Conservation (phyloP, 2,329 filamentous ascomycete genomes). For the Aspergillus caelatus region DNA sequence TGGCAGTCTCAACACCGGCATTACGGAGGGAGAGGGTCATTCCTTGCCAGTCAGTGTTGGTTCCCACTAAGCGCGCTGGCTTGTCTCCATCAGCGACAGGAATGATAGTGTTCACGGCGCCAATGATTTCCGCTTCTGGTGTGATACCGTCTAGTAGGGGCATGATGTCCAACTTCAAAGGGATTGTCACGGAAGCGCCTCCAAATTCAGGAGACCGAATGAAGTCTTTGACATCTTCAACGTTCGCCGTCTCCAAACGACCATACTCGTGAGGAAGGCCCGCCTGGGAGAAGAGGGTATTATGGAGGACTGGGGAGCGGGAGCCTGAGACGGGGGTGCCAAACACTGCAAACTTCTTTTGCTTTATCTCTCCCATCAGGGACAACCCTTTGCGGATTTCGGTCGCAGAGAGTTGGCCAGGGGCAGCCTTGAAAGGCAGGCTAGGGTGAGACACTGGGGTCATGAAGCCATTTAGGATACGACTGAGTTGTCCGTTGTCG, state of each 20-base stretch:
- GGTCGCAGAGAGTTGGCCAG: constrained; percentile 85
- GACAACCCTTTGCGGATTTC: constrained; percentile 82
- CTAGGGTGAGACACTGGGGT: constrained; percentile 90
- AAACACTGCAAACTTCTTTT: constrained; percentile 82
- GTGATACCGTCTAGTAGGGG: constrained; percentile 77
- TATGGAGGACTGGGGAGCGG: constrained; percentile 86
- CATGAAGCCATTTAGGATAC: constrained; percentile 88
- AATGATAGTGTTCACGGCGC: constrained; percentile 92
- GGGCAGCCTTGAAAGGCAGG: constrained; percentile 90
- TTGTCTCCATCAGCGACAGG: constrained; percentile 54
- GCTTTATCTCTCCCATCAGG: constrained; percentile 75
- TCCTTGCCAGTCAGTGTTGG: constrained; percentile 95
- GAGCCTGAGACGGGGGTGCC: constrained; percentile 82
- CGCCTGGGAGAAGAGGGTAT: constrained; percentile 72
- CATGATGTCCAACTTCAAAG: constrained; percentile 88
- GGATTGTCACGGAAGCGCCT: constrained; percentile 93
- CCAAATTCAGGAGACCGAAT: constrained; percentile 78
- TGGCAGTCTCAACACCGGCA: constrained; percentile 60
- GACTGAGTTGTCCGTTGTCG: constrained; percentile 78
- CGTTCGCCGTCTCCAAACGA: constrained; percentile 71
- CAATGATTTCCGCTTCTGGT: constrained; percentile 77
- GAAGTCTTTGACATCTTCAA: constrained; percentile 61
- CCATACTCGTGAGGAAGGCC: constrained; percentile 86
- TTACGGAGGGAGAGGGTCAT: constrained; percentile 79
- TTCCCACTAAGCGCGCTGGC: constrained; percentile 66